Evolutionary conservation across 805 yeast genomes (phyloP).

Genomic region (Ogataea methylovora): DNA sequence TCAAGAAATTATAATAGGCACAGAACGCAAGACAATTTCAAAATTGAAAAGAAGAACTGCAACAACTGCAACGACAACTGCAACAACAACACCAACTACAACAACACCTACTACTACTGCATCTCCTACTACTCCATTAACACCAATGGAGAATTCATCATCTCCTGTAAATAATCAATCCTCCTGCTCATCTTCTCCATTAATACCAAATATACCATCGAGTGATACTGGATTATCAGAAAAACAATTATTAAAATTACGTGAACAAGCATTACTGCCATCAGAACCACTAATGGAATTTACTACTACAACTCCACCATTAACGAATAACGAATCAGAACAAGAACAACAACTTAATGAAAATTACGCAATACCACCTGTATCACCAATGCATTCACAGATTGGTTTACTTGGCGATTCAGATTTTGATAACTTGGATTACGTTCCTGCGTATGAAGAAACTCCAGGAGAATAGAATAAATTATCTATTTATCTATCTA

Average conservation of each 20-base stretch:
- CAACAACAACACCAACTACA: background rate
- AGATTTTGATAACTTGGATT: constrained; percentile 2
- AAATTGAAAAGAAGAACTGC: constrained; percentile 14
- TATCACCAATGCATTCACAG: background rate
- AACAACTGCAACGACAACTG: constrained; percentile 1
- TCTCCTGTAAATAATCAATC: constrained; percentile 5
- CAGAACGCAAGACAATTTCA: constrained; percentile 42
- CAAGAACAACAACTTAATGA: background rate
- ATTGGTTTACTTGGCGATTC: constrained; percentile 1
- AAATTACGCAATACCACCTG: background rate
- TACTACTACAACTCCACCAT: background rate
- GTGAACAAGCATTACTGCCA: constrained; percentile 57
- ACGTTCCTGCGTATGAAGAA: constrained; percentile 5
- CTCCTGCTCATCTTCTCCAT: constrained; percentile 3
- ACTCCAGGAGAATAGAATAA: too few species aligned
- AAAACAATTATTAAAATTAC: constrained; percentile 45
- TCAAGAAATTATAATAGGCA: constrained; percentile 75
- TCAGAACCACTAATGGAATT: constrained; percentile 35
- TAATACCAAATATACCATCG: background rate
- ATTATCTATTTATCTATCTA: too few species aligned
- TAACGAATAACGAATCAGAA: background rate
- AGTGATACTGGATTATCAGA: constrained; percentile 33
- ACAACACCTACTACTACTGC: background rate
- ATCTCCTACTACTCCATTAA: background rate
- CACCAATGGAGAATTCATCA: constrained; percentile 5